Evolutionary conservation across 805 yeast genomes (phyloP).

Genomic region (Candida multigemmis): DNA sequence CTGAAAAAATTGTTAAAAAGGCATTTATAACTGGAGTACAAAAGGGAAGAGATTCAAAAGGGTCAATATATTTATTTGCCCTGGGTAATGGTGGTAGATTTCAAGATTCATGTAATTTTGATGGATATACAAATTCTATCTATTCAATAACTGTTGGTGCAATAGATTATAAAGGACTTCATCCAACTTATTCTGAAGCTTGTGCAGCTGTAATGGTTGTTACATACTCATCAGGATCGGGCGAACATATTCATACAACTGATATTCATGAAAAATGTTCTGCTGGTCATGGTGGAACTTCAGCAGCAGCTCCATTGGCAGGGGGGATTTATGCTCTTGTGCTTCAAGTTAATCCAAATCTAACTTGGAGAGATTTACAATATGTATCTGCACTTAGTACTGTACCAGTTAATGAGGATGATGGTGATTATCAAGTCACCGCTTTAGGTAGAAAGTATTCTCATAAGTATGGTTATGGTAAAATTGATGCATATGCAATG

Average conservation of each 20-base stretch:
- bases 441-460: conserved; percentile 65
- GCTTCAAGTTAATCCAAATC: conserved; percentile 71
- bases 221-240: conserved; percentile 86
- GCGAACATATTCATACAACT: conserved; percentile 83
- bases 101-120: conserved; percentile 91
- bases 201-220: conserved; percentile 94
- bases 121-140: conserved; percentile 94
- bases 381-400: conserved; percentile 70
- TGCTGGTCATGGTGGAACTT: conserved; percentile 84
- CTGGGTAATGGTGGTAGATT: conserved; percentile 84
- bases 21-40: conserved; percentile 80
- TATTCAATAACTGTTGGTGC: conserved; percentile 94
- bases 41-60: conserved; percentile 74
- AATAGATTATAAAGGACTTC: conserved; percentile 75
- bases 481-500: conserved; percentile 70
- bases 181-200: conserved; percentile 85
- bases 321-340: conserved; percentile 91
- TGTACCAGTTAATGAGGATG: conserved; percentile 55
- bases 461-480: conserved; percentile 88
- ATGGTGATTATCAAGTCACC: conserved; percentile 67
- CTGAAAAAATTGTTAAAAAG: conserved; percentile 66
- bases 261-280: conserved; percentile 68
- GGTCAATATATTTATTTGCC: conserved; percentile 90
- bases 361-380: conserved; percentile 95
- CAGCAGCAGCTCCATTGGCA: conserved; percentile 98